phyloP scores from a whole-genome alignment of 225 moss, liverwort and hornwort species.

The Thuidium tamariscinum region DNA sequence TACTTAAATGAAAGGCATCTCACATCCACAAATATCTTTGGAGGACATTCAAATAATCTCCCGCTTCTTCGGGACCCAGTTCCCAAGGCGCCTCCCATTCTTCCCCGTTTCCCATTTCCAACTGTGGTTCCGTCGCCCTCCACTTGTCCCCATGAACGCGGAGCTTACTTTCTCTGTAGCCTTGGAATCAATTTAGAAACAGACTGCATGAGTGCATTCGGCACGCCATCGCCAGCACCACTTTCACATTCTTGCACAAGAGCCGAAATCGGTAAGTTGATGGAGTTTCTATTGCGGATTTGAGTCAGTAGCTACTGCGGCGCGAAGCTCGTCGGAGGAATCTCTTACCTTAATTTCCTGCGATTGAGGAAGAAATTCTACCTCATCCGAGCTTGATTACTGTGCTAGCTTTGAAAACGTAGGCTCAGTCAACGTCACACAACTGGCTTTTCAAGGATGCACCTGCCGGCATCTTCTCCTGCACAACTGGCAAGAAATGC shows the following conservation, averaged over 20 bases:
- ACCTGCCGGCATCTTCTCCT: neutral
- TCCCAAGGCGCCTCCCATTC: neutral
- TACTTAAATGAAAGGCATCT: neutral
- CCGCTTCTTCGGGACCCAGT: neutral
- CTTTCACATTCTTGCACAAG: no score
- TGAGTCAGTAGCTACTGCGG: neutral
- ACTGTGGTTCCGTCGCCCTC: neutral
- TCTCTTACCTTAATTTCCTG: neutral
- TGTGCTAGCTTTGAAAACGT: neutral
- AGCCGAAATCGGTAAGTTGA: neutral
- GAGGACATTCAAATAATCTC: neutral
- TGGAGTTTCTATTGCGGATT: neutral
- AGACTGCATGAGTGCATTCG: neutral
- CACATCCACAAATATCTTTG: neutral
- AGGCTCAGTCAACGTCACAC: neutral
- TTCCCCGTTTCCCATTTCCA: neutral
- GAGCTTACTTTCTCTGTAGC: neutral
- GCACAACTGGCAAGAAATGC: neutral
- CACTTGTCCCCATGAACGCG: neutral
- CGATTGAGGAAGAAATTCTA: neutral
- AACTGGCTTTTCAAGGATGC: neutral
- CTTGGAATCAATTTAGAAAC: neutral
- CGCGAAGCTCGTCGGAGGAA: neutral
- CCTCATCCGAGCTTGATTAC: neutral
- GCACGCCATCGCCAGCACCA: neutral